phyloP scores from a whole-genome alignment of 345 rosid genomes.

The Dipteronia sinensis region DNA sequence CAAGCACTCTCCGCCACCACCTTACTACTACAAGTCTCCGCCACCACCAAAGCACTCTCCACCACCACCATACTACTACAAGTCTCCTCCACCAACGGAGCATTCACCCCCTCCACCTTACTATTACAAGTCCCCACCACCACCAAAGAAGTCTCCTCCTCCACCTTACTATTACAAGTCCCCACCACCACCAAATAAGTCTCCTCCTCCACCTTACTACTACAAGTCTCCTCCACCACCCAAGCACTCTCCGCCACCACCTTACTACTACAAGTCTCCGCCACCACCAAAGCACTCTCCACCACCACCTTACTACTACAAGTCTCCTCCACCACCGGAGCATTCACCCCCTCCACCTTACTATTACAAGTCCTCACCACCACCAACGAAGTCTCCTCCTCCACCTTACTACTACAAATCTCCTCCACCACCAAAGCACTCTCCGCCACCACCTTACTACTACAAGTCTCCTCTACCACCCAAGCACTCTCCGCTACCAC shows the following conservation, averaged over 20 bases:
- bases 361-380: not conserved
- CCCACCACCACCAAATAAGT: too few species aligned
- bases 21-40: slow-evolving; percentile 11
- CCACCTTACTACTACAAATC: not conserved
- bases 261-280: not conserved
- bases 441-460: slow-evolving; percentile 16
- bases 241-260: slow-evolving; percentile 5
- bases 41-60: slow-evolving; percentile 16
- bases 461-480: slow-evolving; percentile 26
- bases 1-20: not conserved
- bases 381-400: too few species aligned
- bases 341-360: slow-evolving; percentile 9
- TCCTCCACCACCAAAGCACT: not conserved
- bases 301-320: slow-evolving; percentile 3
- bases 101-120: slow-evolving; percentile 9
- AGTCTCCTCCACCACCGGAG: slow-evolving; percentile 12
- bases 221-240: not conserved
- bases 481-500: not conserved
- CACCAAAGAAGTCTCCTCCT: not conserved
- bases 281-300: slow-evolving; percentile 1
- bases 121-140: slow-evolving; percentile 1
- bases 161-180: not conserved
- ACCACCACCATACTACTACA: not conserved
- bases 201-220: slow-evolving; percentile 18
- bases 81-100: slow-evolving; percentile 11